phyloP scores from a whole-genome alignment of 257 asterid species.

The Echites panduratus region DNA sequence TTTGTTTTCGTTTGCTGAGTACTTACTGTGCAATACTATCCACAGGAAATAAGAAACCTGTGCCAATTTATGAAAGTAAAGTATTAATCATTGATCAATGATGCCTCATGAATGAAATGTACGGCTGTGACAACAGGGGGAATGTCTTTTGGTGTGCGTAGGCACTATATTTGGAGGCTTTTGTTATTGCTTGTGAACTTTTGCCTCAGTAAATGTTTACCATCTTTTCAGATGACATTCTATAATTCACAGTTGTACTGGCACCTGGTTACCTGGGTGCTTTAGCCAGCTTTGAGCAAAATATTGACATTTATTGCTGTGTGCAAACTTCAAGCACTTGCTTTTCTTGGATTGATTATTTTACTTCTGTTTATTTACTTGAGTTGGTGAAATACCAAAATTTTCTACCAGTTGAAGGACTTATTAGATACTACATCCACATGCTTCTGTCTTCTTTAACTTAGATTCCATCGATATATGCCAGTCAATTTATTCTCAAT shows the following conservation, averaged over 20 bases:
- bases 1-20: conserved; percentile 1
- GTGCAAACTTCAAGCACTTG: neutral
- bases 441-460: neutral
- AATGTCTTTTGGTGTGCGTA: neutral
- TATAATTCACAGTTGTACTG: neutral
- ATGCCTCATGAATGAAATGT: neutral
- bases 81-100: neutral
- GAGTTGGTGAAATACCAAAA: neutral
- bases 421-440: neutral
- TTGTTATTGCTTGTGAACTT: neutral
- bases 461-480: neutral
- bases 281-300: neutral
- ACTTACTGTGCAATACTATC: neutral
- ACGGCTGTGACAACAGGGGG: neutral
- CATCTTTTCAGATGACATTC: neutral
- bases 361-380: neutral
- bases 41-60: neutral
- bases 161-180: neutral
- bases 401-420: neutral
- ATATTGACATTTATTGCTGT: neutral
- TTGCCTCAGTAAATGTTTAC: neutral
- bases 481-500: neutral
- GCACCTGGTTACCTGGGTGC: neutral
- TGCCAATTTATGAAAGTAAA: neutral
- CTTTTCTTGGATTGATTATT: neutral